A percentile compares a stretch with the other conserved stretches of the same genome.
phyloP scores from a whole-genome alignment of 108 stramenopile genomes.

The Chaetoceros tenuissimus region DNA sequence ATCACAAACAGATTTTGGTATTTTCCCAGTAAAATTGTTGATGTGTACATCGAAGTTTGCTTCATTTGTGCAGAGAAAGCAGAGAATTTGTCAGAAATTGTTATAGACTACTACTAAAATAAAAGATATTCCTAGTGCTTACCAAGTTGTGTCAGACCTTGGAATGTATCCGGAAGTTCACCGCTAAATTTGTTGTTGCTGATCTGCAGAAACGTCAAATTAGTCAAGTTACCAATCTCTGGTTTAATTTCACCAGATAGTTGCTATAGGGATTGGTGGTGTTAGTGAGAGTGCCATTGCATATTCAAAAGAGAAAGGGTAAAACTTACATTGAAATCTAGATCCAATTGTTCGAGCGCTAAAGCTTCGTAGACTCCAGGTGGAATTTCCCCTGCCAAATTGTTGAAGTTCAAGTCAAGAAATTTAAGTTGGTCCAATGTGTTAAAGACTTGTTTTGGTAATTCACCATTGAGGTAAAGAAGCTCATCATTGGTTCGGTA shows the following conservation, averaged over 20 bases:
- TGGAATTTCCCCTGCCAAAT: conserved; percentile 46
- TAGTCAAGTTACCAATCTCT: conserved; percentile 8
- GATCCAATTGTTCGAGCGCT: background rate
- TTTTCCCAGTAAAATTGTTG: no score
- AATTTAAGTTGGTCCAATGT: conserved; percentile 25
- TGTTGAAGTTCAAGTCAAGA: conserved; percentile 45
- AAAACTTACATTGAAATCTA: background rate
- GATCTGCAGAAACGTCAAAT: conserved; percentile 1
- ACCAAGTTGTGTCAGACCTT: no score
- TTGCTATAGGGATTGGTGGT: no score
- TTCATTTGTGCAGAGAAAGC: no score
- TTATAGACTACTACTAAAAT: no score
- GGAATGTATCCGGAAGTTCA: conserved; percentile 19
- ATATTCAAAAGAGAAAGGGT: background rate
- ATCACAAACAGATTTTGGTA: no score
- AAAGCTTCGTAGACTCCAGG: conserved; percentile 32
- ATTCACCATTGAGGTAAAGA: no score
- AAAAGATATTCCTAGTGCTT: no score
- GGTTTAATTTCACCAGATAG: conserved; percentile 11
- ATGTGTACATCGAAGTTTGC: no score
- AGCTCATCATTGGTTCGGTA: no score
- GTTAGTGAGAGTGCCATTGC: background rate
- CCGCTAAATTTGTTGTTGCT: conserved; percentile 21
- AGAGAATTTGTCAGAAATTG: no score
- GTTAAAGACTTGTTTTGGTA: no score